phyloP scores from a whole-genome alignment of 1,284 basidiomycete genomes.

The Phellopilus nigrolimitatus region DNA sequence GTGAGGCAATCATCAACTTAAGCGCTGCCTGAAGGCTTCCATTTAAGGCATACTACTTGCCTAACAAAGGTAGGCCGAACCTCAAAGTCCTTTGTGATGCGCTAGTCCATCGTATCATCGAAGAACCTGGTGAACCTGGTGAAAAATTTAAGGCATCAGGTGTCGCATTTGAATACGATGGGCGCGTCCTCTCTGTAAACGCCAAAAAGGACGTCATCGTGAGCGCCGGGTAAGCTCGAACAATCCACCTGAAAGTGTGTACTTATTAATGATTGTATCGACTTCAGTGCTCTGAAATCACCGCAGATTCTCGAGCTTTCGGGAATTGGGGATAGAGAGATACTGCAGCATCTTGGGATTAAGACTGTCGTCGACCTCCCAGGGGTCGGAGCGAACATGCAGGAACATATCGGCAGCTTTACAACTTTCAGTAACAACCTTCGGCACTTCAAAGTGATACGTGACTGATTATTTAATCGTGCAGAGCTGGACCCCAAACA shows the following conservation, averaged over 20 bases:
- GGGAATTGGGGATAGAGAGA: conserved; percentile 32
- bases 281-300: conserved; percentile 28
- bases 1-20: conserved; percentile 7
- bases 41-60: conserved; percentile 23
- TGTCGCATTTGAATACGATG: conserved; percentile 30
- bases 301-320: conserved; percentile 36
- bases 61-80: conserved; percentile 23
- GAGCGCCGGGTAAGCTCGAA: conserved; percentile 29
- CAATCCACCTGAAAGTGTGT: background rate
- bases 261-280: background rate
- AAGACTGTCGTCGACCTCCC: conserved; percentile 33
- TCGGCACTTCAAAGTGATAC: background rate
- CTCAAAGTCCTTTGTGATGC: conserved; percentile 24
- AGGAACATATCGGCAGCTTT: conserved; percentile 28
- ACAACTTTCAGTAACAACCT: conserved; percentile 23
- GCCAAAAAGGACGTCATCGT: conserved; percentile 36
- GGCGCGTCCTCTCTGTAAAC: conserved; percentile 26
- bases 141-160: conserved; percentile 29
- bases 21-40: conserved; percentile 5
- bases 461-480: conserved; percentile 4
- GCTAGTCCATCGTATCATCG: conserved; percentile 18
- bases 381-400: conserved; percentile 32
- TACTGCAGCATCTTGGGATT: conserved; percentile 31
- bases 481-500: conserved; percentile 15
- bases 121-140: background rate